Base-by-base conservation (phyloP, 2,329 filamentous ascomycete species). In the Botrytis porri region DNA sequence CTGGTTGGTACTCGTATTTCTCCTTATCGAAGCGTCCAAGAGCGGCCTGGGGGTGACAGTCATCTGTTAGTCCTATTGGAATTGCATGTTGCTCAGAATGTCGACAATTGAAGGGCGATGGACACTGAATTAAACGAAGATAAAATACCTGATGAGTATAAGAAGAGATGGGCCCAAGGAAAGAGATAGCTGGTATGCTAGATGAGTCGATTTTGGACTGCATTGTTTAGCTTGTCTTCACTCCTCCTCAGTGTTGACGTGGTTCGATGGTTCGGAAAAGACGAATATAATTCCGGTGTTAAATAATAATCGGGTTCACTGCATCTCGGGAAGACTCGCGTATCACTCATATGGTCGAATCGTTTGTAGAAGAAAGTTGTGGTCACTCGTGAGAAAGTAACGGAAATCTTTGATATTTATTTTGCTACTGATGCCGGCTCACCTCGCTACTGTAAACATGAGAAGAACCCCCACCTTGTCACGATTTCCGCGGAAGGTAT, bases 121-220 rank as follows among this genome's bases (percentile, higher is more conserved):
- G 70, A 35, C 70, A 72, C 60, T 72, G 48, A 64, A 72, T 72
- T 69, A 72, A 72, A 74, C 73, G 75, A 79, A 60, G 75, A 39
- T 75, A 74, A 59, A 74, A 63, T 80, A 91, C 90, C 86, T 92
- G 90, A 80, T 93, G 90, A 41, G 90, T 92, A 80, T 92, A 92
- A 48, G 89, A 91, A 37, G 88, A 88, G 77, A 85, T 81, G 5
- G 90, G 90, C 12, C 90, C 90, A 43, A 93, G 81, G 78, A 88
- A 93, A 60, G 88, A 86, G 39, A 89, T 82, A 54, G 79, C 81
- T 37, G 80, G 79, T 22, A 65, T 62, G 59, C 54, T 51, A 32
- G 69, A 51, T 70, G 65, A 57, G 37, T 51, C 63, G 37, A 16
- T 70, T 71, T 25, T 48, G 61, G 67, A 64, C 69, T 71, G 67